phyloP scores from a whole-genome alignment of 2,329 filamentous ascomycete species.

The Cercospora brassicicola region DNA sequence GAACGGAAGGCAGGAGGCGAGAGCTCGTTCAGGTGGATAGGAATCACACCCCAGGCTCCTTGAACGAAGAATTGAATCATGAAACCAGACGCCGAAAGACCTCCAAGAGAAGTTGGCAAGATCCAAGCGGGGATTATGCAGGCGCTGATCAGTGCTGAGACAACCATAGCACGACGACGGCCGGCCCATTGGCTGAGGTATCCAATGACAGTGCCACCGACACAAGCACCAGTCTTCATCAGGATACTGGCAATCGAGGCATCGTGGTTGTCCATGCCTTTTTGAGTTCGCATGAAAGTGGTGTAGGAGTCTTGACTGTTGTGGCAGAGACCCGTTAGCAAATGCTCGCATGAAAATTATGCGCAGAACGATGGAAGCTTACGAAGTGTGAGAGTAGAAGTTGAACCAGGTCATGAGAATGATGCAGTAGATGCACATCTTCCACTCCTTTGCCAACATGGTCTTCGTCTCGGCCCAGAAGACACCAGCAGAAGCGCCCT shows the following conservation, averaged over 20 bases:
- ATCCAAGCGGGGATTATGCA: conserved; percentile 70
- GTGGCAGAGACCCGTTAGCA: background rate
- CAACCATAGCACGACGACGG: conserved; percentile 67
- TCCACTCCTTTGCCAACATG: conserved; percentile 72
- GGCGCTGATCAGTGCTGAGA: conserved; percentile 60
- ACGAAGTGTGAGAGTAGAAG: conserved; percentile 68
- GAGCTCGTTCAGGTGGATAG: conserved; percentile 72
- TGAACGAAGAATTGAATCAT: conserved; percentile 69
- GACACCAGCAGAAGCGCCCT: conserved; percentile 45
- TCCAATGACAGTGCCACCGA: conserved; percentile 71
- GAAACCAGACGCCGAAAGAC: conserved; percentile 65
- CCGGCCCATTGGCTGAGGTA: conserved; percentile 75
- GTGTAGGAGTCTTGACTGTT: conserved; percentile 75
- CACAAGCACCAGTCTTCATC: conserved; percentile 75
- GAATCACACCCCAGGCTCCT: conserved; percentile 65
- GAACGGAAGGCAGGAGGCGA: conserved; percentile 70
- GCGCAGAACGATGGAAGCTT: background rate
- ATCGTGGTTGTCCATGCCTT: conserved; percentile 63
- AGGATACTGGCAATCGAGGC: conserved; percentile 75
- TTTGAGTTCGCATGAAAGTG: conserved; percentile 73
- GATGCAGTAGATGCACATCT: conserved; percentile 67
- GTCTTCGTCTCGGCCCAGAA: conserved; percentile 70
- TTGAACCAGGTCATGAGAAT: conserved; percentile 75
- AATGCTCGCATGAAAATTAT: background rate
- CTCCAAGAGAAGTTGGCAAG: conserved; percentile 59